A percentile compares a stretch with the other conserved stretches of the same genome.
These are phyloP conservation scores for Trichosporon inkin DNA, from an alignment of 1,284 basidiomycete genomes.

Conservation along the genomic window DNA sequence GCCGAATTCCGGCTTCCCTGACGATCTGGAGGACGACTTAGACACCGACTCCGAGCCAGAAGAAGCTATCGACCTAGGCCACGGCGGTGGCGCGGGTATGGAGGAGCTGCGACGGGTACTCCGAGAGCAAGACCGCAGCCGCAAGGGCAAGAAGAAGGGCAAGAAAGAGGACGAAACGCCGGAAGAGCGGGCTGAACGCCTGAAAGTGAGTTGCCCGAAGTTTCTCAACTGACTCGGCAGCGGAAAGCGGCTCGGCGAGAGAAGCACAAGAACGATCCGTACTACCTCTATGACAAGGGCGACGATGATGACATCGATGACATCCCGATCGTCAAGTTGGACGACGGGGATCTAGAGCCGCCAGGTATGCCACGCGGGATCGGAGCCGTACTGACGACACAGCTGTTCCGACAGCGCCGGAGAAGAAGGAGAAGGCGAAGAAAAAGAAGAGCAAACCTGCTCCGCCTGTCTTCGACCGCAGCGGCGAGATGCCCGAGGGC, in stretches of 20 bases:
- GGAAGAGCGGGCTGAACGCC: constrained; percentile 45
- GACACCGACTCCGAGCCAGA: constrained; percentile 5
- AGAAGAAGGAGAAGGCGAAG: constrained; percentile 18
- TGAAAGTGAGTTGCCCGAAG: constrained; percentile 33
- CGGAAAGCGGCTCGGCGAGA: constrained; percentile 68
- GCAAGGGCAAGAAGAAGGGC: constrained; percentile 40
- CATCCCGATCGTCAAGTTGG: constrained; percentile 77
- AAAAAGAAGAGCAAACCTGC: constrained; percentile 26
- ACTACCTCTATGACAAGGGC: constrained; percentile 62
- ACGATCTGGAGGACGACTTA: constrained; percentile 38
- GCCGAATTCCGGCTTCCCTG: constrained; percentile 53
- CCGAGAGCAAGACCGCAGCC: constrained; percentile 50
- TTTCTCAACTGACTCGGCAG: constrained; percentile 50
- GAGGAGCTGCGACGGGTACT: constrained; percentile 49
- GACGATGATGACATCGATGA: constrained; percentile 67
- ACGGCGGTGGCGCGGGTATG: constrained; percentile 47
- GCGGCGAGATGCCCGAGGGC: constrained; percentile 78
- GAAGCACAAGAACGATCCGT: constrained; percentile 74
- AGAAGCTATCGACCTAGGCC: constrained; percentile 31
- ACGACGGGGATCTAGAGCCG: constrained; percentile 52
- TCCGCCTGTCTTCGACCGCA: constrained; percentile 59
- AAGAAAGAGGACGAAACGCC: constrained; percentile 38
- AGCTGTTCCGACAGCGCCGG: constrained; percentile 19
- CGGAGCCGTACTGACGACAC: constrained; percentile 46
- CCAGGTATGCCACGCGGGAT: constrained; percentile 27